Percentiles rank a stretch among this genome's conserved stretches.
Evolutionary conservation across 2,329 filamentous ascomycete species (phyloP).

Genomic region (Penicillium sp.): DNA sequence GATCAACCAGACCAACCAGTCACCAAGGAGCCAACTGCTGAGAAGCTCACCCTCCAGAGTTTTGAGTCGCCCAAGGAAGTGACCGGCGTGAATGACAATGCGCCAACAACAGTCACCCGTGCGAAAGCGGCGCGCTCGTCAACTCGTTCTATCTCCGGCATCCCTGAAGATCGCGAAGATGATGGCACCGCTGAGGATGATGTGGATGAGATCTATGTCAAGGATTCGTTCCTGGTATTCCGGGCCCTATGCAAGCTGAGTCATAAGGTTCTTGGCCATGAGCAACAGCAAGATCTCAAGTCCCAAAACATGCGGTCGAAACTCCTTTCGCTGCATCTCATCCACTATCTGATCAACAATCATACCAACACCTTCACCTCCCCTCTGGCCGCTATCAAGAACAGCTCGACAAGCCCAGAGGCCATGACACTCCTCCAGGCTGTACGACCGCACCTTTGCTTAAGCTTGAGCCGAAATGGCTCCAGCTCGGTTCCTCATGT

Average conservation of each 20-base stretch:
- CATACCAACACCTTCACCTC: slow-evolving; percentile 89
- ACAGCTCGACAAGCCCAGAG: slow-evolving; percentile 78
- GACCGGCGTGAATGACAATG: slow-evolving; percentile 64
- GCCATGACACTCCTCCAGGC: slow-evolving; percentile 90
- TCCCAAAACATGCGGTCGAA: slow-evolving; percentile 98
- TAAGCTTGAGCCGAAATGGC: slow-evolving; percentile 92
- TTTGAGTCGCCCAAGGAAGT: slow-evolving; percentile 70
- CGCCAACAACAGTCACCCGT: slow-evolving; percentile 65
- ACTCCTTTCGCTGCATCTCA: slow-evolving; percentile 88
- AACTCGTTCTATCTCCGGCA: slow-evolving; percentile 45
- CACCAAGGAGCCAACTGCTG: slow-evolving; percentile 51
- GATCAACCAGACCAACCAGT: slow-evolving; percentile 44
- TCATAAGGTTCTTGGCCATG: slow-evolving; percentile 83
- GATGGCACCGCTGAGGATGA: slow-evolving; percentile 55
- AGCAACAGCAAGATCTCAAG: slow-evolving; percentile 88
- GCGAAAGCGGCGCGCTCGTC: slow-evolving; percentile 50
- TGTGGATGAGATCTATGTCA: slow-evolving; percentile 94
- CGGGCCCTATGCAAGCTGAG: slow-evolving; percentile 96
- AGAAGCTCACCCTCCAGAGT: slow-evolving; percentile 66
- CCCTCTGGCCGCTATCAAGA: slow-evolving; percentile 86
- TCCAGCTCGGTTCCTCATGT: slow-evolving; percentile 88
- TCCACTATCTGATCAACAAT: slow-evolving; percentile 93
- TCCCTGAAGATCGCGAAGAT: slow-evolving; percentile 39
- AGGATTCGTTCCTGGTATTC: slow-evolving; percentile 96
- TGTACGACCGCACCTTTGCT: slow-evolving; percentile 92